Percentiles rank a stretch among this genome's conserved stretches.
Conservation (phyloP, 176 grass and related monocot species). For the Oryza glumipatula region DNA sequence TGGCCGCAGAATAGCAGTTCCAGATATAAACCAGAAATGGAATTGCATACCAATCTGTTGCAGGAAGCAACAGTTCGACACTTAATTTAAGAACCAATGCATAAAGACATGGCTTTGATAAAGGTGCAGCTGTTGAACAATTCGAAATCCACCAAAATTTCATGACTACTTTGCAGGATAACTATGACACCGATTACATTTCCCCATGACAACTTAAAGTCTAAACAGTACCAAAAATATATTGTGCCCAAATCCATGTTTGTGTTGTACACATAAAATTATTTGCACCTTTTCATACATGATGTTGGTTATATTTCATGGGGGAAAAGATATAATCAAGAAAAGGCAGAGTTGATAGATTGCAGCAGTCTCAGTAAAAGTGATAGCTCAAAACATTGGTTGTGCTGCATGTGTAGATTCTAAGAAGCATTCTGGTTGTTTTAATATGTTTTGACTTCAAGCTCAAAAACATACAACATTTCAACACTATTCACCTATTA, state of each 20-base stretch:
- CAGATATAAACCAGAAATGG: slow-evolving; percentile 23
- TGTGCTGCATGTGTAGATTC: background rate
- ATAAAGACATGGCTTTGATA: background rate
- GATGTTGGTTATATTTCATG: slow-evolving; percentile 9
- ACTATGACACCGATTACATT: background rate
- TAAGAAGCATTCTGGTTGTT: background rate
- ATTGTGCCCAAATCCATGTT: background rate
- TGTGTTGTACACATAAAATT: background rate
- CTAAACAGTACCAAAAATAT: background rate
- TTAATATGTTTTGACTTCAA: slow-evolving; percentile 24
- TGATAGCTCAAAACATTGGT: slow-evolving; percentile 3
- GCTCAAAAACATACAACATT: background rate
- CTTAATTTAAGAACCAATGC: slow-evolving; percentile 6
- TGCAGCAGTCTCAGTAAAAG: background rate
- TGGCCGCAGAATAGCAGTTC: slow-evolving; percentile 2
- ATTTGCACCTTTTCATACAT: background rate
- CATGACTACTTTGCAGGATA: background rate
- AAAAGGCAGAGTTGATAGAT: background rate
- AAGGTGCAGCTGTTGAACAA: background rate
- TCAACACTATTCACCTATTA: background rate
- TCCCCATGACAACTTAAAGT: background rate
- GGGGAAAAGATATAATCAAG: background rate
- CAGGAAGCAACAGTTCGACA: background rate
- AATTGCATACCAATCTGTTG: slow-evolving; percentile 2
- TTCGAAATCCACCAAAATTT: slow-evolving; percentile 19